Percentiles rank a stretch among this genome's conserved stretches.
phyloP scores from a whole-genome alignment of 371 early-diverging fungal species.

The Mucor saturninus region DNA sequence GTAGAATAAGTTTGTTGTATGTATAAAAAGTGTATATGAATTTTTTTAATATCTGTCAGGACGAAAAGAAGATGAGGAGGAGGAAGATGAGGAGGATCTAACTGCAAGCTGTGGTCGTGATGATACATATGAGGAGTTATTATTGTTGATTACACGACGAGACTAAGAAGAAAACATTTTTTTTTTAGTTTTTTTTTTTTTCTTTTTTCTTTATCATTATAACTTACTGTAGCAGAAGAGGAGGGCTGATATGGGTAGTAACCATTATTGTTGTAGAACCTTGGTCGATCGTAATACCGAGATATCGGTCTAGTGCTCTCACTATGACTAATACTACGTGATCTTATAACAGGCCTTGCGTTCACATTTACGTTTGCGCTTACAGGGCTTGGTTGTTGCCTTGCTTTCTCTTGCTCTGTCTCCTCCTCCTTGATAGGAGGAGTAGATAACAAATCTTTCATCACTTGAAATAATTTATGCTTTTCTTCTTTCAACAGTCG shows the following conservation, averaged over 20 bases:
- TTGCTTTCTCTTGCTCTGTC: conserved; percentile 11
- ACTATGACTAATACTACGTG: conserved; percentile 31
- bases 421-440: background rate
- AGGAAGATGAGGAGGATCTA: conserved; percentile 23
- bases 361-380: background rate
- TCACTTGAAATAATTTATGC: conserved; percentile 44
- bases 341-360: conserved; percentile 24
- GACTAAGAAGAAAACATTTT: conserved; percentile 19
- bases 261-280: conserved; percentile 11
- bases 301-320: conserved; percentile 27
- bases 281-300: conserved; percentile 25
- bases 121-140: conserved; percentile 23
- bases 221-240: conserved; percentile 3
- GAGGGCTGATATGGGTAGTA: conserved; percentile 12
- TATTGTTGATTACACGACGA: conserved; percentile 28
- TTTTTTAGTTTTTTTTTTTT: conserved; percentile 3
- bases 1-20: background rate
- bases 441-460: conserved; percentile 40
- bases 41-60: conserved; percentile 11
- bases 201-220: background rate
- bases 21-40: background rate
- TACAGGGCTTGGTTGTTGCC: conserved; percentile 2
- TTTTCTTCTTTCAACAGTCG: conserved; percentile 40
- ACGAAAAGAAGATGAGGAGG: conserved; percentile 10
- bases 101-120: conserved; percentile 24